phyloP scores from a whole-genome alignment of 768 basidiomycete genomes.

The Agrocybe praecox region DNA sequence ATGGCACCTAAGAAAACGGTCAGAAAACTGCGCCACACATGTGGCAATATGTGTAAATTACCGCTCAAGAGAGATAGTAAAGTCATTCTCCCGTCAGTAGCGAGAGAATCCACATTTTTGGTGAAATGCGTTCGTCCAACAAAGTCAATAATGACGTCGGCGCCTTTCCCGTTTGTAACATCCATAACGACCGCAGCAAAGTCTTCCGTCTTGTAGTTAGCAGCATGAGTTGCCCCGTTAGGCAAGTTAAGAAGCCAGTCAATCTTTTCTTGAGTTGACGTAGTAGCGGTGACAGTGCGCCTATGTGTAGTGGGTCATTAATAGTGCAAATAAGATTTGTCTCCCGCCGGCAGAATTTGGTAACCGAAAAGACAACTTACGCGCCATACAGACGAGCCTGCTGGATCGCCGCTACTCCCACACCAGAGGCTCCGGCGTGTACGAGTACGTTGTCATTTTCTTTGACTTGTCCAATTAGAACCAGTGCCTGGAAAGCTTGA shows the following conservation, averaged over 20 bases:
- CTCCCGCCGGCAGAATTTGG: background rate
- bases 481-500: slow-evolving; percentile 50
- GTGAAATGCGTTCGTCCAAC: slow-evolving; percentile 77
- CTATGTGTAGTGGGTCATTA: slow-evolving; percentile 44
- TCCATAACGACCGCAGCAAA: slow-evolving; percentile 76
- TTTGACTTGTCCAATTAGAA: slow-evolving; percentile 70
- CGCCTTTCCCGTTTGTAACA: slow-evolving; percentile 69
- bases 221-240: slow-evolving; percentile 71
- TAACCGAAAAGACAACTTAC: slow-evolving; percentile 43
- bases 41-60: slow-evolving; percentile 26
- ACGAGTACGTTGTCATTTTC: slow-evolving; percentile 77
- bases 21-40: background rate
- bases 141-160: slow-evolving; percentile 85
- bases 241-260: slow-evolving; percentile 70
- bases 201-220: slow-evolving; percentile 85
- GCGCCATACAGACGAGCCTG: slow-evolving; percentile 75
- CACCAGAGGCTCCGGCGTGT: slow-evolving; percentile 91
- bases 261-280: slow-evolving; percentile 83
- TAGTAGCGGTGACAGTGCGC: slow-evolving; percentile 78
- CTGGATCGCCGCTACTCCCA: slow-evolving; percentile 88
- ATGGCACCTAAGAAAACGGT: slow-evolving; percentile 42
- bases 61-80: slow-evolving; percentile 69
- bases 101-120: slow-evolving; percentile 71
- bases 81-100: slow-evolving; percentile 75
- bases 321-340: slow-evolving; percentile 1